These are phyloP conservation scores for Pyricularia sp. DNA, from an alignment of 2,329 filamentous ascomycete species.

Conservation along the genomic window DNA sequence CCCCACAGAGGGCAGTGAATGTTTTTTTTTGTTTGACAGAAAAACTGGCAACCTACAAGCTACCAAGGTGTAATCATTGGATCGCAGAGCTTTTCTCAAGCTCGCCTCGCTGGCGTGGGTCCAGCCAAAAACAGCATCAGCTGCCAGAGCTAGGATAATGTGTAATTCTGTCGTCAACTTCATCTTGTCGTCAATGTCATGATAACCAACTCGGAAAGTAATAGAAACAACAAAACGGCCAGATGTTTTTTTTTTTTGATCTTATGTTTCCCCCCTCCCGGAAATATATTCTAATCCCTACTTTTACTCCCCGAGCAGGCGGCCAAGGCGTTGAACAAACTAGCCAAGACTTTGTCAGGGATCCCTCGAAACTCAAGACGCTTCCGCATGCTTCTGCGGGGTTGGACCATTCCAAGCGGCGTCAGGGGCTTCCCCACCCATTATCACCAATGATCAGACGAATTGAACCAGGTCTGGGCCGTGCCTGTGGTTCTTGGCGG, in stretches of 20 bases:
- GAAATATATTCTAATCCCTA: background rate
- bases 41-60: conserved; percentile 20
- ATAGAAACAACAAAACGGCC: background rate
- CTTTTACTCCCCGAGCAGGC: background rate
- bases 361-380: background rate
- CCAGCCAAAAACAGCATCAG: conserved; percentile 11
- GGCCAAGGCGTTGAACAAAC: background rate
- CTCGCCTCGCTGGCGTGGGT: conserved; percentile 11
- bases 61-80: conserved; percentile 16
- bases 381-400: background rate
- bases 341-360: background rate
- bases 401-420: background rate
- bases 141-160: background rate
- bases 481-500: background rate
- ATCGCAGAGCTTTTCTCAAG: conserved; percentile 6
- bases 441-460: background rate
- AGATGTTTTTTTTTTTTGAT: background rate
- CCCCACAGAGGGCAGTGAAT: background rate
- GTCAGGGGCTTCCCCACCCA: background rate
- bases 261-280: background rate
- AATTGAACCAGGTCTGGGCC: background rate
- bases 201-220: background rate
- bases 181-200: background rate
- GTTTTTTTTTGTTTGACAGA: background rate
- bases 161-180: background rate